Conservation (phyloP, 139 green algal genomes). For the Chlorella sp. region DNA sequence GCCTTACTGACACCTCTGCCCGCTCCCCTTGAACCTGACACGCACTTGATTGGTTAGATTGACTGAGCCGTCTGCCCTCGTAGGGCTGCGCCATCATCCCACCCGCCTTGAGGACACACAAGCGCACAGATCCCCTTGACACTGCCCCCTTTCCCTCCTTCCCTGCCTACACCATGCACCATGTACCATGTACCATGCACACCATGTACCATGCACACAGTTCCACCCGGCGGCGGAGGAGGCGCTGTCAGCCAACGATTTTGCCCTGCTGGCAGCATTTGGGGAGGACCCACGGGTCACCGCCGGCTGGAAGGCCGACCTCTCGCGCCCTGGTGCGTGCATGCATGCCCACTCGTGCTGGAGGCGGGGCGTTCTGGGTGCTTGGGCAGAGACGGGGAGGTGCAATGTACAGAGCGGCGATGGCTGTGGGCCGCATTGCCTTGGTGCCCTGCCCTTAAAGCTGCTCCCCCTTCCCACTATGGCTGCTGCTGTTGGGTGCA, state of each 20-base stretch:
- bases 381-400: background rate
- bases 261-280: background rate
- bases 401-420: background rate
- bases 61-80: too few relatives aligned
- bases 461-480: background rate
- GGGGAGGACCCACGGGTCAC: background rate
- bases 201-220: background rate
- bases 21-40: too few relatives aligned
- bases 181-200: too few relatives aligned
- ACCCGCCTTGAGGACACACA: too few relatives aligned
- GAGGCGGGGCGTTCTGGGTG: background rate
- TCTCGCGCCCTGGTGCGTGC: background rate
- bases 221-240: background rate
- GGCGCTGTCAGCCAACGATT: constrained; percentile 2
- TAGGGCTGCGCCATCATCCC: too few relatives aligned
- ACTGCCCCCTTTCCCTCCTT: too few relatives aligned
- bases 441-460: background rate
- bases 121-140: too few relatives aligned
- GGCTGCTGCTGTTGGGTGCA: background rate
- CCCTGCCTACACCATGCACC: too few relatives aligned
- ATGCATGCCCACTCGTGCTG: background rate
- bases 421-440: too few relatives aligned
- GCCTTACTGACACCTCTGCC: too few relatives aligned
- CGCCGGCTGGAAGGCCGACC: background rate
- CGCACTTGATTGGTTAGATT: too few relatives aligned